Evolutionary conservation across 2,329 filamentous ascomycete genomes (phyloP).

Genomic region (Calonectria ilicicola): DNA sequence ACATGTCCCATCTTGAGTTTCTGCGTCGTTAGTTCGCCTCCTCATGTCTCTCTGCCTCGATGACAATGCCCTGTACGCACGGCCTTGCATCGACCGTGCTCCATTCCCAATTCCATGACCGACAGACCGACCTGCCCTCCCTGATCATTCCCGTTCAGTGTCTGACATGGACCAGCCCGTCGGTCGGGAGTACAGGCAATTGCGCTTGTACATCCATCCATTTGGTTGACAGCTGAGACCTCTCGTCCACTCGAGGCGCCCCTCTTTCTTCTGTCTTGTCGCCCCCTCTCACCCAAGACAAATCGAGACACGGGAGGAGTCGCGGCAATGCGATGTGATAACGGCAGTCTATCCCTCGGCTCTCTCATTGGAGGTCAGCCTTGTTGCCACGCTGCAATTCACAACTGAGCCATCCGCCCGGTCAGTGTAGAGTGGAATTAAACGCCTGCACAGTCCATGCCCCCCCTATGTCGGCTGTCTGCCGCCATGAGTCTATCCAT

Average conservation of each 20-base stretch:
- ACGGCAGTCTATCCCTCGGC: neutral
- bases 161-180: slow-evolving; percentile 40
- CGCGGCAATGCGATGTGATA: slow-evolving; percentile 9
- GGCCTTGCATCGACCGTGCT: neutral
- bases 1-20: slow-evolving; percentile 2
- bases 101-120: slow-evolving; percentile 23
- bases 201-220: slow-evolving; percentile 1
- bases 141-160: slow-evolving; percentile 28
- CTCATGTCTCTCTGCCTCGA: neutral
- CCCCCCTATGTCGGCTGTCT: neutral
- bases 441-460: slow-evolving; percentile 8
- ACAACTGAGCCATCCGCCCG: slow-evolving; percentile 3
- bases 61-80: neutral
- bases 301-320: slow-evolving; percentile 4
- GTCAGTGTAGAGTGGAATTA: slow-evolving; percentile 10
- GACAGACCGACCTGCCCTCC: slow-evolving; percentile 17
- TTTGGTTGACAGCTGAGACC: neutral
- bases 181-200: slow-evolving; percentile 24
- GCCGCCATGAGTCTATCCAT: neutral
- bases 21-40: neutral
- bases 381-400: neutral
- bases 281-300: slow-evolving; percentile 12
- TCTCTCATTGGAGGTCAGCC: slow-evolving; percentile 1
- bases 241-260: neutral
- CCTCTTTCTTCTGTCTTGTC: neutral